Evolutionary conservation across 257 asterid genomes (phyloP).

Genomic region (Solanum pimpinellifolium): DNA sequence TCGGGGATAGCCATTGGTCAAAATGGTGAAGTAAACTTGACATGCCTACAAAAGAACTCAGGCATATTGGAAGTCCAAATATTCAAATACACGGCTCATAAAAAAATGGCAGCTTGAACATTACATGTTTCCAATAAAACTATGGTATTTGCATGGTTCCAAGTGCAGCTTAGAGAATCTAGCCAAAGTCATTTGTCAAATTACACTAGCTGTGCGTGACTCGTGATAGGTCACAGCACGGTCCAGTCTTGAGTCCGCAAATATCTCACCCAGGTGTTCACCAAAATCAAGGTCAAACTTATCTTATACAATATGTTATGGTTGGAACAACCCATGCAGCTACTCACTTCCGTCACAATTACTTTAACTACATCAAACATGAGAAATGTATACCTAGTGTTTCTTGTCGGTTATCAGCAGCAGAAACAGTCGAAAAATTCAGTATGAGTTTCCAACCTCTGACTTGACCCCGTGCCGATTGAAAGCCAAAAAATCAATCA

Average conservation of each 20-base stretch:
- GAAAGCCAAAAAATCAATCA: neutral
- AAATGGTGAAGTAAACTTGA: neutral
- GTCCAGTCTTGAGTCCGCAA: neutral
- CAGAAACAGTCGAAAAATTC: conserved; percentile 26
- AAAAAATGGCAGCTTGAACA: neutral
- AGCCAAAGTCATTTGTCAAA: neutral
- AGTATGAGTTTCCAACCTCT: conserved; percentile 21
- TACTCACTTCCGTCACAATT: neutral
- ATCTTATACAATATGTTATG: neutral
- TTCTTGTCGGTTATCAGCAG: conserved; percentile 31
- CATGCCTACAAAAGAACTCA: neutral
- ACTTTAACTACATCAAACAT: neutral
- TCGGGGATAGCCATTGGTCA: neutral
- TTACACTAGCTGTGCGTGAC: neutral
- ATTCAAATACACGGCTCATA: neutral
- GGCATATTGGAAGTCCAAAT: neutral
- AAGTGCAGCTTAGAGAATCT: neutral
- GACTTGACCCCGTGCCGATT: conserved; percentile 1
- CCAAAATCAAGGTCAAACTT: neutral
- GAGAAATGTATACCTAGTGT: conserved; percentile 20
- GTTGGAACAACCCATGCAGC: neutral
- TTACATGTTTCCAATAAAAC: neutral
- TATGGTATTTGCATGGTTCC: neutral
- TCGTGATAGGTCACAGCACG: neutral
- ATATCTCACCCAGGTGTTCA: neutral